A percentile compares a stretch with the other conserved stretches of the same genome.
phyloP scores from a whole-genome alignment of 2,329 filamentous ascomycete species.

The Botrytis hyacinthi region DNA sequence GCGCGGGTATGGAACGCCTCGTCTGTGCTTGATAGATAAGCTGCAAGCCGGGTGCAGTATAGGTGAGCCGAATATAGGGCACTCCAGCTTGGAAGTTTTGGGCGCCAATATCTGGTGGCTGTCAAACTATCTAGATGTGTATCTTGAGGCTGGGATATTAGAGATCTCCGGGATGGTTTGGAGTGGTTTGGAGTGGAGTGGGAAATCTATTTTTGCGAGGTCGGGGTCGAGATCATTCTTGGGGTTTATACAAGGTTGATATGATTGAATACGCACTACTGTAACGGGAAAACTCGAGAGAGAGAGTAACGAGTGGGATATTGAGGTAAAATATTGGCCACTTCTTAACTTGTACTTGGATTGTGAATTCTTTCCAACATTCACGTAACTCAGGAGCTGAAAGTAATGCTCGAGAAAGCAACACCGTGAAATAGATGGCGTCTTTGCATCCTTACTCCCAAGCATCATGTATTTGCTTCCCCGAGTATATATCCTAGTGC shows the following conservation, averaged over 20 bases:
- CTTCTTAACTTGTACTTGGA: background rate
- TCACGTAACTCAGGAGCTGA: background rate
- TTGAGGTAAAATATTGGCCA: background rate
- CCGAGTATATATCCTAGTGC: background rate
- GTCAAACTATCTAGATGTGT: background rate
- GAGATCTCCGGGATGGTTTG: background rate
- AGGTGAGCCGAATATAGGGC: background rate
- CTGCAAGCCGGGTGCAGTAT: background rate
- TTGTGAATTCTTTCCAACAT: background rate
- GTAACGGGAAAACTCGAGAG: background rate
- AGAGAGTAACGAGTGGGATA: too few relatives aligned
- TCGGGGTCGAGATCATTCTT: background rate
- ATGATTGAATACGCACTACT: background rate
- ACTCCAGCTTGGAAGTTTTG: background rate
- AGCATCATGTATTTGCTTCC: background rate
- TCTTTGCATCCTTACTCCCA: background rate
- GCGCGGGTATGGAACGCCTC: background rate
- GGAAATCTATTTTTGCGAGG: background rate
- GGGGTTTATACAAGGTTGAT: background rate
- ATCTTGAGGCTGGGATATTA: background rate
- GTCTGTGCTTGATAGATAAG: constrained; percentile 10
- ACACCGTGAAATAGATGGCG: background rate
- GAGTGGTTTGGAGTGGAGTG: background rate
- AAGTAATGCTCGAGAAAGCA: background rate
- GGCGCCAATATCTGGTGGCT: background rate